A percentile compares a stretch with the other conserved stretches of the same genome.
Evolutionary conservation across 75 land plant species (phyloP).

Genomic region (Adiantum capillusveneris): DNA sequence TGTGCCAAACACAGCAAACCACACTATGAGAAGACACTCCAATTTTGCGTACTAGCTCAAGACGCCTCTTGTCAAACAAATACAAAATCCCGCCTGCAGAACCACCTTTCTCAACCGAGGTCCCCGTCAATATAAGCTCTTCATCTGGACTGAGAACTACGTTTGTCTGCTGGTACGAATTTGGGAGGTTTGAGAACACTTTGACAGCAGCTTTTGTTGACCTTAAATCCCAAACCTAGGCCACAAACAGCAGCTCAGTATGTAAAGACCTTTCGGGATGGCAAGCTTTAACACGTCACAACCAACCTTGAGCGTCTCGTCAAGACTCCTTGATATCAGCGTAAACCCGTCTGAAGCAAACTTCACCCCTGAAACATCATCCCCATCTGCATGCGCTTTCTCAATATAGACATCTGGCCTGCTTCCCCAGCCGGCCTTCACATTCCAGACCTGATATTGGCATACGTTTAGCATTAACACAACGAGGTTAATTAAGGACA

Average conservation of each 20-base stretch:
- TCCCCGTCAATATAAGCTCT: slow-evolving; percentile 77
- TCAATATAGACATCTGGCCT: slow-evolving; percentile 77
- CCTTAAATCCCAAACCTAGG: slow-evolving; percentile 94
- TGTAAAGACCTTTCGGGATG: too few species aligned
- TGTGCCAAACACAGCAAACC: slow-evolving; percentile 91
- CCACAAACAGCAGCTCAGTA: slow-evolving; percentile 6
- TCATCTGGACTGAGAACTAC: slow-evolving; percentile 91
- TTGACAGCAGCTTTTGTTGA: slow-evolving; percentile 52
- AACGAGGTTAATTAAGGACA: not conserved
- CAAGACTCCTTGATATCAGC: slow-evolving; percentile 80
- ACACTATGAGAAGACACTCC: slow-evolving; percentile 91
- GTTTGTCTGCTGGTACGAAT: slow-evolving; percentile 87
- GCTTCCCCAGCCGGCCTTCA: slow-evolving; percentile 98
- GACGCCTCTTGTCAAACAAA: slow-evolving; percentile 60
- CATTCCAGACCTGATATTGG: slow-evolving; percentile 65
- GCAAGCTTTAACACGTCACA: too few species aligned
- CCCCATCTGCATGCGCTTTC: slow-evolving; percentile 70
- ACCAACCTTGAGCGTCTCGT: slow-evolving; percentile 78
- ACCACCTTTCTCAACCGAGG: slow-evolving; percentile 87
- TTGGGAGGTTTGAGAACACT: slow-evolving; percentile 72
- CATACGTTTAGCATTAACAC: not conserved
- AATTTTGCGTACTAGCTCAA: slow-evolving; percentile 81
- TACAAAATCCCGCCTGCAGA: slow-evolving; percentile 69
- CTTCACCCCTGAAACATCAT: slow-evolving; percentile 75
- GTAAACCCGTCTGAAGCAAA: slow-evolving; percentile 75